Evolutionary conservation across 257 asterid species (phyloP).

Genomic region (Forsythia viridissima): DNA sequence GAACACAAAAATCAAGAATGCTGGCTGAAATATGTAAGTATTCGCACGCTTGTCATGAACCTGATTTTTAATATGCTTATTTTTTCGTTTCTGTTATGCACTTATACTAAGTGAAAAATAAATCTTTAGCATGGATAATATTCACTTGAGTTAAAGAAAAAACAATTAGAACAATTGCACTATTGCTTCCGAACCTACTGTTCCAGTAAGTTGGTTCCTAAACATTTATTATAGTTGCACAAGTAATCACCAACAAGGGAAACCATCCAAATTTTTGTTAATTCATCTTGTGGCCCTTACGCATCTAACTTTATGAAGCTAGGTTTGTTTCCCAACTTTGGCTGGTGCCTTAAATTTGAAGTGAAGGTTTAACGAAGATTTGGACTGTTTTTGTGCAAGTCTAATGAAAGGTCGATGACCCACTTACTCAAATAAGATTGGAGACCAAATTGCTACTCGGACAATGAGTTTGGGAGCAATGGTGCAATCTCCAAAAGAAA

Average conservation of each 20-base stretch:
- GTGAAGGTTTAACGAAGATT: not conserved
- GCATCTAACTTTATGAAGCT: not conserved
- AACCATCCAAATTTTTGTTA: not conserved
- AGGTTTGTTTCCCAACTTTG: not conserved
- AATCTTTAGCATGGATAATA: not conserved
- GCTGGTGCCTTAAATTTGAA: not conserved
- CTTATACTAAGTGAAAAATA: not conserved
- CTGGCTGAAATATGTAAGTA: conserved; percentile 93
- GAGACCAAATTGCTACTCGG: not conserved
- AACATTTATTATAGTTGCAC: not conserved
- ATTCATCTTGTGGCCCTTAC: not conserved
- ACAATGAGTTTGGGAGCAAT: not conserved
- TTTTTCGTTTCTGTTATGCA: not conserved
- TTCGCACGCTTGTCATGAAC: not conserved
- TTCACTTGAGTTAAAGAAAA: not conserved
- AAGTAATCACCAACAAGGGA: not conserved
- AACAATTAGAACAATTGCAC: not conserved
- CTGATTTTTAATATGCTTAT: not conserved
- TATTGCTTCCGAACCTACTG: too few relatives aligned
- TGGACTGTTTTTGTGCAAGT: not conserved
- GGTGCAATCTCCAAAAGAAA: not conserved
- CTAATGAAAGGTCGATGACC: not conserved
- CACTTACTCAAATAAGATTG: not conserved
- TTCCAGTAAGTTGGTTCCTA: not conserved
- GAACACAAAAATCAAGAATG: conserved; percentile 83